phyloP scores from a whole-genome alignment of 495 filamentous ascomycete genomes.

The Cryomyces antarcticus region DNA sequence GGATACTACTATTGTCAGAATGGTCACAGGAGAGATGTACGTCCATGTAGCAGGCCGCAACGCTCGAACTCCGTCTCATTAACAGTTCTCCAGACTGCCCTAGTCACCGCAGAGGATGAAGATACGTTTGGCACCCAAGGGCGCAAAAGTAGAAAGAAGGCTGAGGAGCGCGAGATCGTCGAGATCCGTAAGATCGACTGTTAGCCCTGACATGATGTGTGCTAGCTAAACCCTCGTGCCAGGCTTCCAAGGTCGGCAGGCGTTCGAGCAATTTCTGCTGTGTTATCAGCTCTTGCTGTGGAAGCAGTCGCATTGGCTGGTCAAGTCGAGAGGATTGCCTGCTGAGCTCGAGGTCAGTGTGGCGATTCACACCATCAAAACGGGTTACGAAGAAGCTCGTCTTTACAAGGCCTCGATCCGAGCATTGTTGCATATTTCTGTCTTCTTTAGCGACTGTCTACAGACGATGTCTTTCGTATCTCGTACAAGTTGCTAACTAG shows the following conservation, averaged over 20 bases:
- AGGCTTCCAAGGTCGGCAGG: conserved; percentile 32
- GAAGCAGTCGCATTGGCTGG: conserved; percentile 47
- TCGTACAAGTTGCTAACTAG: background rate
- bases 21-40: conserved; percentile 34
- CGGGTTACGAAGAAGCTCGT: background rate
- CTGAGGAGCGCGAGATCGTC: conserved; percentile 4
- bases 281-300: conserved; percentile 67
- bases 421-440: too few relatives aligned
- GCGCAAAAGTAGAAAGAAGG: conserved; percentile 32
- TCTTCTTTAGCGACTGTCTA: too few relatives aligned
- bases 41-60: too few relatives aligned
- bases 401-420: too few relatives aligned
- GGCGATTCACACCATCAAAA: too few relatives aligned
- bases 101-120: conserved; percentile 42
- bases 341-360: conserved; percentile 37
- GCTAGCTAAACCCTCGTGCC: too few relatives aligned
- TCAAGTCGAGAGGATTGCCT: conserved; percentile 40
- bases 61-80: too few relatives aligned
- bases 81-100: background rate
- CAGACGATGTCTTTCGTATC: too few relatives aligned
- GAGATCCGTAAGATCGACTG: background rate
- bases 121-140: conserved; percentile 54
- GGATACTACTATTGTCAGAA: conserved; percentile 44
- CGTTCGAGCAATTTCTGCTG: conserved; percentile 60
- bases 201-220: too few relatives aligned